Evolutionary conservation across 2,329 filamentous ascomycete genomes (phyloP), one percentile per base, ranked within the genome.

Genomic region (Aspergillus sergii): DNA sequence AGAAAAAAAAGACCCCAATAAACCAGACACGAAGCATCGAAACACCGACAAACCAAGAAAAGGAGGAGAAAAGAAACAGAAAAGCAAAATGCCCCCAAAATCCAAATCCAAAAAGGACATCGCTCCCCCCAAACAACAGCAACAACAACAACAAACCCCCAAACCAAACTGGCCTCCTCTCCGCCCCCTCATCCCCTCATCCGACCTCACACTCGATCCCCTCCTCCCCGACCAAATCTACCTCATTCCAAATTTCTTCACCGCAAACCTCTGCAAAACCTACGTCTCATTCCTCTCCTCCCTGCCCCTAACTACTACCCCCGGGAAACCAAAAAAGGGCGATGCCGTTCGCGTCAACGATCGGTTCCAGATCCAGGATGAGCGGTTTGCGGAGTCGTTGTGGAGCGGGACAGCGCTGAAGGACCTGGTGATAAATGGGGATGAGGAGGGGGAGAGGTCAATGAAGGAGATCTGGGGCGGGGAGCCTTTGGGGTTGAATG

Each of bases 281-380:
- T 96, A 94, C 75, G 86, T 93, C 57, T 83, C 86, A 1, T 95
- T 94, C 71, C 85, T 96, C 0, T 82, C 85, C 11, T 86, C 85
- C 0, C 79, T 96, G 3, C 89, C 92, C 0, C 80, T 96, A 53
- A 85, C 85, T 51, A 96, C 92, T 1, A 96, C 92, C 0, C 92
- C 92, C 0, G 88, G 88, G 0, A 88, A 88, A 64, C 92, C 92
- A 1, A 94, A 91, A 76, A 89, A 88, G 65, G 92, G 91, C 55
- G 89, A 95, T 60, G 93, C 93, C 1, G 85, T 92, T 9, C 85
- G 94, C 41, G 91, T 97, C 54, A 97, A 97, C 75, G 94, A 97
- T 75, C 88, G 94, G 12, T 96, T 91, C 71, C 92, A 96, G 78
- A 81, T 96, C 23, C 82, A 93, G 32, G 94, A 97, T 79, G 78